Conservation (phyloP, 176 grass and related monocot genomes). For the Avena insularis region DNA sequence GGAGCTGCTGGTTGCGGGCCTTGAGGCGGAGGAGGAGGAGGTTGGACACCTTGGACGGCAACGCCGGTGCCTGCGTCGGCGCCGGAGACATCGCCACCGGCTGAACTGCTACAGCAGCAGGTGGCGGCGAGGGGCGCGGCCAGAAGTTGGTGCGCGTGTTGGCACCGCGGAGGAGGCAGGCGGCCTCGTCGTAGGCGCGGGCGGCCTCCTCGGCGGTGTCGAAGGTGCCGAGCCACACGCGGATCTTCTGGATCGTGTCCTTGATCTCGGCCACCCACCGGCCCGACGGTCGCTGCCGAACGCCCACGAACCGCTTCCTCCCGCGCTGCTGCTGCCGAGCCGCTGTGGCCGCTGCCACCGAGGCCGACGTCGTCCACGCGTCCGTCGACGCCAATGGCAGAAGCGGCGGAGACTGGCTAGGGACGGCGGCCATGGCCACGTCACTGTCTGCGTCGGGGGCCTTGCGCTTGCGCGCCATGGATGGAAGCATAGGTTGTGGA, state of each 20-base stretch:
- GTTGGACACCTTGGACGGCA: constrained; percentile 55
- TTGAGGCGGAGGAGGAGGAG: constrained; percentile 45
- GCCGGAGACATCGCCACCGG: neutral
- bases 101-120: neutral
- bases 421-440: neutral
- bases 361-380: constrained; percentile 33
- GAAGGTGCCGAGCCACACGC: constrained; percentile 96
- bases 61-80: constrained; percentile 30
- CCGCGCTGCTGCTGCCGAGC: constrained; percentile 29
- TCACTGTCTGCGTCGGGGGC: constrained; percentile 18
- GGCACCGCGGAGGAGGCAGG: constrained; percentile 78
- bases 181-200: constrained; percentile 78
- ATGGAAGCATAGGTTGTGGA: neutral
- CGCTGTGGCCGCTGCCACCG: constrained; percentile 25
- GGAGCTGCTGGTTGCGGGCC: constrained; percentile 37
- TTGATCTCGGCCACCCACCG: constrained; percentile 97
- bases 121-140: constrained; percentile 28
- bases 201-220: constrained; percentile 97
- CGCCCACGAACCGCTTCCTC: constrained; percentile 72
- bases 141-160: constrained; percentile 92
- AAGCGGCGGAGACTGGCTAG: neutral
- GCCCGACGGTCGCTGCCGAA: constrained; percentile 72
- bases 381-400: neutral
- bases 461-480: constrained; percentile 57
- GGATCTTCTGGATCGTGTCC: constrained; percentile 93